Evolutionary conservation across 2,329 filamentous ascomycete species (phyloP), one percentile per base, ranked within the genome.

Genomic region (Epichloe sylvatica): DNA sequence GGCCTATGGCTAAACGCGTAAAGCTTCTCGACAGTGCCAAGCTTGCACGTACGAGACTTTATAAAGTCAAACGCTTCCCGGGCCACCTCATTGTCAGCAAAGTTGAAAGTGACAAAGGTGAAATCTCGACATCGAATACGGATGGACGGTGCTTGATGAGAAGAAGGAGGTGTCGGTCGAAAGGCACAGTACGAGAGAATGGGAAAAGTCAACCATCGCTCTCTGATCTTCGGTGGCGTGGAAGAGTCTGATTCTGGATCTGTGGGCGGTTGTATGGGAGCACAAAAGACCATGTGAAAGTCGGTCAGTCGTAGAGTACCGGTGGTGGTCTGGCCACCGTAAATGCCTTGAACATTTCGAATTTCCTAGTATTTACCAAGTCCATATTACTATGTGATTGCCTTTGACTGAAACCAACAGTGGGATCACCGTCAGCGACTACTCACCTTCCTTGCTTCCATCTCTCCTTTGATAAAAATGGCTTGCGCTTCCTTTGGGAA

Each of bases 121-220:
- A 98, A 97, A 71, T 98, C 92, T 51, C 91, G 85, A 63, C 90
- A 89, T 48, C 89, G 83, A 53, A 98, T 71, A 47, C 91, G 84
- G 61, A 98, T 88, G 3, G 86, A 86, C 5, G 90, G 88, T 34
- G 81, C 77, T 53, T 88, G 77, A 46, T 80, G 77, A 51, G 84
- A 84, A 12, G 75, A 72, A 6, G 79, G 74, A 17, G 85, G 83
- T 44, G 83, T 81, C 30, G 88, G 84, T 52, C 87, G 80, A 56
- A 91, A 80, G 23, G 77, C 80, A 68, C 90, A 95, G 60, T 83
- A 79, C 39, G 79, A 79, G 60, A 98, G 87, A 67, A 97, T 90
- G 23, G 91, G 90, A 66, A 90, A 98, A 15, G 92, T 90, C 49
- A 97, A 87, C 86, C 91, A 98, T 62, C 86, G 79, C 67, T 95